A percentile compares a stretch with the other conserved stretches of the same genome.
Conservation (phyloP, 2,329 filamentous ascomycete species). For the Paradendryphiella salina region DNA sequence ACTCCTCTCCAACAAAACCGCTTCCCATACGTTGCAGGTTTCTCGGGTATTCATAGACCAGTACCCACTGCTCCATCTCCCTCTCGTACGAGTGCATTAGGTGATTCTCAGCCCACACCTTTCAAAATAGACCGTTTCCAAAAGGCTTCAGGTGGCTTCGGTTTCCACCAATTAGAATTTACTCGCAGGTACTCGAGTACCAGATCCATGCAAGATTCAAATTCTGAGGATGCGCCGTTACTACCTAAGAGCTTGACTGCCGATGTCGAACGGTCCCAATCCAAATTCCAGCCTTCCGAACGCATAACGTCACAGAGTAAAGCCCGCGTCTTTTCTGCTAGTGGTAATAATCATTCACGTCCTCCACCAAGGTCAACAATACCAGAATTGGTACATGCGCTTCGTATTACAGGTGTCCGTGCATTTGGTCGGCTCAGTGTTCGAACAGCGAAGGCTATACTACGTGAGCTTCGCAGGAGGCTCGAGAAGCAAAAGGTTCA, state of each 20-base stretch:
- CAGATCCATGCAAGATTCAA: neutral
- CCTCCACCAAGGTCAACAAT: conserved; percentile 3
- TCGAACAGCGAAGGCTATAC: conserved; percentile 7
- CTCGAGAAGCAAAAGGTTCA: neutral
- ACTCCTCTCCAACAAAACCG: neutral
- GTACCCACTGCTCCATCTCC: too few species aligned
- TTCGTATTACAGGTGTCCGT: conserved; percentile 1
- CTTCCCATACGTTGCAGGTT: neutral
- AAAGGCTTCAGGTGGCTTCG: neutral
- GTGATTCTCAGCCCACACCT: too few species aligned
- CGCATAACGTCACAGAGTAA: neutral
- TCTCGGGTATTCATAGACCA: too few species aligned
- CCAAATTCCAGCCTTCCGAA: neutral
- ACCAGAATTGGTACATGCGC: neutral
- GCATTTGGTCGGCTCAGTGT: conserved; percentile 1
- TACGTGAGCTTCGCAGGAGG: neutral
- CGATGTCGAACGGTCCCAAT: neutral
- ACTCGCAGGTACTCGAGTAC: neutral
- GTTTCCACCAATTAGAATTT: neutral
- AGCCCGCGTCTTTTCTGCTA: neutral
- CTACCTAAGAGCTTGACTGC: neutral
- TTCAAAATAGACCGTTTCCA: too few species aligned
- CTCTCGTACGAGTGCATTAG: too few species aligned
- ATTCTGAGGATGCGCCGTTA: neutral
- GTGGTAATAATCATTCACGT: neutral